Base-by-base conservation (phyloP, 495 filamentous ascomycete species). In the Aspergillus sclerotiicarbonarius region DNA sequence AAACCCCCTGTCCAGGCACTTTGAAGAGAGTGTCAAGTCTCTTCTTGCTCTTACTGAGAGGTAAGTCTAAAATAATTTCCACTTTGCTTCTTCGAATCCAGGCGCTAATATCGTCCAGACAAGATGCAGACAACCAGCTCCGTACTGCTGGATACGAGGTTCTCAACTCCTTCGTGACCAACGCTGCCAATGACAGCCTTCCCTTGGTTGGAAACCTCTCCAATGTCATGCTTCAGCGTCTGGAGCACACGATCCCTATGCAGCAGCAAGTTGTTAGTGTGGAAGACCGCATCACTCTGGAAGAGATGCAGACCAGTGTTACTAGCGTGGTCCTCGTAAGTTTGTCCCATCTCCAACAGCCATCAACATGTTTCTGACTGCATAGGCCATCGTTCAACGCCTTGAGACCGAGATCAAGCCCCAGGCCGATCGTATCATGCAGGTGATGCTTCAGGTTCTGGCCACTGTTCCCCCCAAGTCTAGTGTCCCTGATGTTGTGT, bases 101-200 rank as follows among this genome's bases (percentile, higher is more conserved):
- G 30, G 30, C 56, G 61, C 58, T 62, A 58, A 67, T 51, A 47
- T 52, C 19, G 4, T 44, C 1, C 55, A 85, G 83, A 64, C 74
- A 81, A 61, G 90, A 91, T 69, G 81, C 85, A n/a, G 95, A 98
- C 63, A 90, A 91, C 60, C 84, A 92, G 66, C 86, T 98, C n/a
- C 89, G 94, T 52, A 98, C 94, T 60, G 95, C 94, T 48, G 92
- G 93, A n/a, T 98, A 98, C 63, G 94, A 98, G 71, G 94, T 98
- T 43, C 82, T 98, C 33, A 96, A 92, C 73, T 86, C 90, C 0
- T 98, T 97, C 65, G 90, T 98, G 49, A 86, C 86, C 55, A 94
- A 91, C 69, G 82, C 92, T 60, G 95, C 92, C 16, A 87, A 87
- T 53, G 91, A 96, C 63, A 94, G 87, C 72, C 79, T 98, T 52